phyloP scores from a whole-genome alignment of 805 yeast genomes.

The Ogataea dorogensis region DNA sequence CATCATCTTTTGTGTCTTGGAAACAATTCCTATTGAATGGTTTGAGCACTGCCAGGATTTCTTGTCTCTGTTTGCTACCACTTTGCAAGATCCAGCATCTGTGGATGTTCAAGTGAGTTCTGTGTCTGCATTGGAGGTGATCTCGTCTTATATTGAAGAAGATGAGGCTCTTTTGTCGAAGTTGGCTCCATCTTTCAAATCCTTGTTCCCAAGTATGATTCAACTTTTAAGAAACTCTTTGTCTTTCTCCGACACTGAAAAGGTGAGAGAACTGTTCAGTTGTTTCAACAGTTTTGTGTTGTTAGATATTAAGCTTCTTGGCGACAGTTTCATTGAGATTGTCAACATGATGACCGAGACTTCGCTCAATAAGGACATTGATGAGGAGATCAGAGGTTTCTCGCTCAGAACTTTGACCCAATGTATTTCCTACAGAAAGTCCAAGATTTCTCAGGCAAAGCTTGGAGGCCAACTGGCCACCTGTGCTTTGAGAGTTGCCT shows the following conservation, averaged over 20 bases:
- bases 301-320: conserved; percentile 74
- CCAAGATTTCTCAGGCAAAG: conserved; percentile 74
- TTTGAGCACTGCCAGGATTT: conserved; percentile 61
- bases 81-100: conserved; percentile 61
- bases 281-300: conserved; percentile 77
- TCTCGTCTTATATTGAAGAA: conserved; percentile 67
- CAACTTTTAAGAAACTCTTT: conserved; percentile 75
- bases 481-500: conserved; percentile 71
- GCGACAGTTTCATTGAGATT: conserved; percentile 68
- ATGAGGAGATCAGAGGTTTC: conserved; percentile 78
- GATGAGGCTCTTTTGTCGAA: conserved; percentile 45
- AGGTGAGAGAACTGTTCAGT: conserved; percentile 74
- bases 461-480: conserved; percentile 78
- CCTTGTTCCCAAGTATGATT: conserved; percentile 76
- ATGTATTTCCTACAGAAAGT: conserved; percentile 74
- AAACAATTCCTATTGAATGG: conserved; percentile 61
- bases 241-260: conserved; percentile 64
- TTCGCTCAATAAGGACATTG: conserved; percentile 61
- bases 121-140: conserved; percentile 72
- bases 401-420: conserved; percentile 83
- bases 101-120: conserved; percentile 78
- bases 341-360: conserved; percentile 74
- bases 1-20: conserved; percentile 74
- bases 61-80: conserved; percentile 64
- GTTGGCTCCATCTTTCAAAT: conserved; percentile 49